Conservation (phyloP, 192 early-diverging fungal genomes). For the Rhizoclosmatium globosum region DNA sequence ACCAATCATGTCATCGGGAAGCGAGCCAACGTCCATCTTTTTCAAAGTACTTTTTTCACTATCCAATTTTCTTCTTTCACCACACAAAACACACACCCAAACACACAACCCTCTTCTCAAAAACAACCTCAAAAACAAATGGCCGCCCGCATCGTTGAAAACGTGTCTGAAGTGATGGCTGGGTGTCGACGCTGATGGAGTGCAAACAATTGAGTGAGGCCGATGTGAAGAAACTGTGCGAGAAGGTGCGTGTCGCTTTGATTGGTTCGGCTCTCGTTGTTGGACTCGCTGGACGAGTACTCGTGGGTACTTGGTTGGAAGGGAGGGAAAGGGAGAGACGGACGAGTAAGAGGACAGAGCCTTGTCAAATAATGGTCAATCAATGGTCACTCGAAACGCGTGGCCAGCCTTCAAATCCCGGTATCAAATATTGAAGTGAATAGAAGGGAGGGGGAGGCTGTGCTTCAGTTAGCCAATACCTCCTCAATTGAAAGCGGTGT, state of each 20-base stretch:
- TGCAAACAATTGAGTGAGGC: constrained; percentile 96
- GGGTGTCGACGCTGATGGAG: constrained; percentile 88
- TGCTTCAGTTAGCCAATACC: no score
- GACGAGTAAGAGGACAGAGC: no score
- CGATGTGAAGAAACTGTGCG: constrained; percentile 96
- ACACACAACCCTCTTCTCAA: background rate
- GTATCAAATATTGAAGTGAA: no score
- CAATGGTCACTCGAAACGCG: no score
- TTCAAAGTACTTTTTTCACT: background rate
- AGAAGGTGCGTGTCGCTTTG: constrained; percentile 73
- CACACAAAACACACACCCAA: background rate
- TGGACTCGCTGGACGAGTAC: no score
- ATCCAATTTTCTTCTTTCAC: background rate
- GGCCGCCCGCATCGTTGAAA: constrained; percentile 17
- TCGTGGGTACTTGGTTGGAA: no score
- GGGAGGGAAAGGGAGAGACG: no score
- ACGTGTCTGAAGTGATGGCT: constrained; percentile 89
- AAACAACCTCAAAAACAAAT: constrained; percentile 2
- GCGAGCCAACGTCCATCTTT: background rate
- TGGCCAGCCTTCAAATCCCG: no score
- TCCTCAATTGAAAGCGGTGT: no score
- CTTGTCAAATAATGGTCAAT: no score
- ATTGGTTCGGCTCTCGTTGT: no score
- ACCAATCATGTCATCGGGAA: constrained; percentile 25
- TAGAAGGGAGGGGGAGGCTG: no score